Evolutionary conservation across 139 green algal species (phyloP).

Genomic region (Chlamydomonas incerta): DNA sequence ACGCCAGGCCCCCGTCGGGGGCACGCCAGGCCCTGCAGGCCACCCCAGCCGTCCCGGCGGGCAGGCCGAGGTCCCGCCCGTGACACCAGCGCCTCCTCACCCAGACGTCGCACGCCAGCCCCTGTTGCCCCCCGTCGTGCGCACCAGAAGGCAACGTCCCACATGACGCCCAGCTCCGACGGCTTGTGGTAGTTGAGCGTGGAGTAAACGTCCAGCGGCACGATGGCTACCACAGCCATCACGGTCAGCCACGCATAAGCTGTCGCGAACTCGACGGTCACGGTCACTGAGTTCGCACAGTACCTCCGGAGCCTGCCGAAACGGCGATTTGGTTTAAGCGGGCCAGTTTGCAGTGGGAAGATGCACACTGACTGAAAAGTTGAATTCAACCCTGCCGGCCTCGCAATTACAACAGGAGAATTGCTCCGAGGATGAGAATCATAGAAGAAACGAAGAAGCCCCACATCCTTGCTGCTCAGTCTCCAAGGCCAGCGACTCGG

Average conservation of each 20-base stretch:
- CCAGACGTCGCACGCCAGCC: too few relatives aligned
- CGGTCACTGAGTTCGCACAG: conserved; percentile 65
- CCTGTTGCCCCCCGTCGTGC: too few relatives aligned
- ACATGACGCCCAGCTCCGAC: conserved; percentile 65
- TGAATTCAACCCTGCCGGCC: neutral
- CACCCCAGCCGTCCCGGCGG: too few relatives aligned
- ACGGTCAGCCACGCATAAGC: conserved; percentile 86
- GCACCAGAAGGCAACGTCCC: conserved; percentile 83
- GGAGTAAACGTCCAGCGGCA: conserved; percentile 87
- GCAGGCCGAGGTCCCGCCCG: too few relatives aligned
- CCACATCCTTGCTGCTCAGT: conserved; percentile 58
- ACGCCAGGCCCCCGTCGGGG: too few relatives aligned
- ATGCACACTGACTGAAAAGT: too few relatives aligned
- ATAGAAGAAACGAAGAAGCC: conserved; percentile 57
- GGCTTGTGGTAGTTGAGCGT: conserved; percentile 53
- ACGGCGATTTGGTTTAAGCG: neutral
- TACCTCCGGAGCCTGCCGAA: conserved; percentile 67
- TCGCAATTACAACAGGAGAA: conserved; percentile 44
- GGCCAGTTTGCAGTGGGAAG: neutral
- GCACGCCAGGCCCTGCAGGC: too few relatives aligned
- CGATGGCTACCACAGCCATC: conserved; percentile 85
- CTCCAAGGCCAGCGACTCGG: too few relatives aligned
- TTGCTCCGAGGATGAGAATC: conserved; percentile 43
- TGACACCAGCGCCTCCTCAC: too few relatives aligned
- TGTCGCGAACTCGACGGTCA: conserved; percentile 66